Percentiles rank a stretch among this genome's conserved stretches.
These are phyloP conservation scores for Daldinia concentrica DNA, from an alignment of 495 filamentous ascomycete species.

Conservation along the genomic window DNA sequence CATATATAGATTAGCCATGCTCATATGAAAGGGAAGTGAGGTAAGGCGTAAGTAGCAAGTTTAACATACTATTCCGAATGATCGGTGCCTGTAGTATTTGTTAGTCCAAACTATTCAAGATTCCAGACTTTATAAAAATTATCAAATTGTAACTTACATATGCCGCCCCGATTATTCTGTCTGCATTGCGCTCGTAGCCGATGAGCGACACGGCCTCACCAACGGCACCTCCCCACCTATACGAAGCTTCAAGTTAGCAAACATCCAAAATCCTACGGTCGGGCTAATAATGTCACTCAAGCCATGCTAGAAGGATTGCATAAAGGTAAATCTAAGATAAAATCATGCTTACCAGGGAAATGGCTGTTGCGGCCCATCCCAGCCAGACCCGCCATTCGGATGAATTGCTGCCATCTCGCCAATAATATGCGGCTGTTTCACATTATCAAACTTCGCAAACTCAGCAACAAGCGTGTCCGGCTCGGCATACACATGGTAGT, in stretches of 20 bases:
- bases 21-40: too few species aligned
- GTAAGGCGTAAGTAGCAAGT: neutral
- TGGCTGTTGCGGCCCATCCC: conserved; percentile 50
- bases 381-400: conserved; percentile 58
- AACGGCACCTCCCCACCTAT: conserved; percentile 66
- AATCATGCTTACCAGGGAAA: conserved; percentile 47
- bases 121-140: neutral
- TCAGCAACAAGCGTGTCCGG: conserved; percentile 47
- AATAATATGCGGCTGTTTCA: conserved; percentile 50
- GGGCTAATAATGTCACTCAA: neutral
- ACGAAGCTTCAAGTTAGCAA: conserved; percentile 43
- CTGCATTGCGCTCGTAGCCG: conserved; percentile 72
- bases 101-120: conserved; percentile 5
- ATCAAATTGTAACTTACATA: conserved; percentile 34
- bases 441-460: conserved; percentile 62
- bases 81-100: conserved; percentile 45
- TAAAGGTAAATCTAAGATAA: neutral
- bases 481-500: conserved; percentile 53
- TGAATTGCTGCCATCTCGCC: conserved; percentile 68
- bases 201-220: conserved; percentile 74
- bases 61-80: conserved; percentile 46
- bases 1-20: neutral
- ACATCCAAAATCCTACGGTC: neutral
- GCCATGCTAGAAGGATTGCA: neutral
- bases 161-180: conserved; percentile 56